A percentile compares a stretch with the other conserved stretches of the same genome.
Evolutionary conservation across 2,329 filamentous ascomycete genomes (phyloP).

Genomic region (Fusarium armeniacum): DNA sequence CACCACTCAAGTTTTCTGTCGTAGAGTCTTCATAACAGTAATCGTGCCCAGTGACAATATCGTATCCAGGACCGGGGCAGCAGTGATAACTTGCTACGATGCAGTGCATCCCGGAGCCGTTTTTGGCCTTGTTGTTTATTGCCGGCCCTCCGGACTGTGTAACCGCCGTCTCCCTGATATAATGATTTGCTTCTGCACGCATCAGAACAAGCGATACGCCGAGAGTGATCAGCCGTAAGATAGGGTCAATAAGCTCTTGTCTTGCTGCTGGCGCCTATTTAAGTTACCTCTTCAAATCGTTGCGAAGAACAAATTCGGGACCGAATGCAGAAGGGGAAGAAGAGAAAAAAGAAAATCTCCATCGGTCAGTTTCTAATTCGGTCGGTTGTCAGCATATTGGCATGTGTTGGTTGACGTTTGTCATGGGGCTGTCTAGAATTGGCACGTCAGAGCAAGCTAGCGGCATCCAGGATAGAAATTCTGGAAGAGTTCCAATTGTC

Average conservation of each 20-base stretch:
- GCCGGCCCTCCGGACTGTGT: neutral
- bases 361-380: slow-evolving; percentile 37
- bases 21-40: slow-evolving; percentile 8
- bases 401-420: slow-evolving; percentile 42
- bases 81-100: slow-evolving; percentile 11
- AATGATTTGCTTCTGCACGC: slow-evolving; percentile 13
- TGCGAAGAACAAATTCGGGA: slow-evolving; percentile 15
- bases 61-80: slow-evolving; percentile 6
- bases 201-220: slow-evolving; percentile 42
- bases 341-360: neutral
- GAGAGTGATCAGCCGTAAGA: slow-evolving; percentile 3
- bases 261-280: slow-evolving; percentile 38
- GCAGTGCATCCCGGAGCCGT: slow-evolving; percentile 1
- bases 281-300: slow-evolving; percentile 30
- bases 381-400: slow-evolving; percentile 26
- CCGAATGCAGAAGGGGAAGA: slow-evolving; percentile 18
- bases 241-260: slow-evolving; percentile 9
- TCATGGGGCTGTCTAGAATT: slow-evolving; percentile 43
- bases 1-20: slow-evolving; percentile 20
- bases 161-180: slow-evolving; percentile 20
- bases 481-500: slow-evolving; percentile 53
- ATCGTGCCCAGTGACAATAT: neutral
- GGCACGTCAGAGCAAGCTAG: slow-evolving; percentile 49
- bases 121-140: slow-evolving; percentile 6
- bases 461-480: slow-evolving; percentile 45